Evolutionary conservation across 768 basidiomycete species (phyloP).

Genomic region (Collybia sordida): DNA sequence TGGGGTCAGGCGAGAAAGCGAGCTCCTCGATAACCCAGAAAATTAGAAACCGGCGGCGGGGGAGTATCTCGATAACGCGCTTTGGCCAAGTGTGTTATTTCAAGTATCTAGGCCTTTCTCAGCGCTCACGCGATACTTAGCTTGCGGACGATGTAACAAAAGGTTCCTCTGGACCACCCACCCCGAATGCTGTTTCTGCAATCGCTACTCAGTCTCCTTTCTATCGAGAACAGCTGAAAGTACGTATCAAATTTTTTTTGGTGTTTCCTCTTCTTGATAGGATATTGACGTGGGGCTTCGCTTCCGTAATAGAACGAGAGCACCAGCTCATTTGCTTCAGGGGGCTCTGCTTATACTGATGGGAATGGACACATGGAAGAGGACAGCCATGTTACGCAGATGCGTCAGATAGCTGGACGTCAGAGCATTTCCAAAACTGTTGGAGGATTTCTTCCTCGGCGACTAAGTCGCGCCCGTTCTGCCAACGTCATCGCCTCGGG

Average conservation of each 20-base stretch:
- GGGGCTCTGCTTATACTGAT: slow-evolving; percentile 33
- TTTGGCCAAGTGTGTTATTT: slow-evolving; percentile 52
- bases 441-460: slow-evolving; percentile 42
- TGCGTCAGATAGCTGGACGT: slow-evolving; percentile 45
- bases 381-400: slow-evolving; percentile 44
- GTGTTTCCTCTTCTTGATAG: slow-evolving; percentile 3
- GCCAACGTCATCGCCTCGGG: slow-evolving; percentile 30
- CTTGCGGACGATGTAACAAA: slow-evolving; percentile 21
- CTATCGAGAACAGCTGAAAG: slow-evolving; percentile 44
- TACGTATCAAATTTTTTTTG: slow-evolving; percentile 21
- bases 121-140: slow-evolving; percentile 16
- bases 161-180: slow-evolving; percentile 23
- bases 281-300: slow-evolving; percentile 3
- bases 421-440: slow-evolving; percentile 42
- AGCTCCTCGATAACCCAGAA: slow-evolving; percentile 18
- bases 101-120: slow-evolving; percentile 10
- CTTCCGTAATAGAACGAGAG: slow-evolving; percentile 36
- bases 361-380: slow-evolving; percentile 37
- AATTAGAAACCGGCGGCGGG: slow-evolving; percentile 39
- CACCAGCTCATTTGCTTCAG: slow-evolving; percentile 43
- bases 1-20: not conserved
- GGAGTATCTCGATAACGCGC: slow-evolving; percentile 58
- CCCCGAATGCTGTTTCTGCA: slow-evolving; percentile 33
- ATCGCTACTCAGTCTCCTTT: slow-evolving; percentile 47
- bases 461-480: slow-evolving; percentile 43